Evolutionary conservation across 257 asterid genomes (phyloP).

Genomic region (Misopates orontium): DNA sequence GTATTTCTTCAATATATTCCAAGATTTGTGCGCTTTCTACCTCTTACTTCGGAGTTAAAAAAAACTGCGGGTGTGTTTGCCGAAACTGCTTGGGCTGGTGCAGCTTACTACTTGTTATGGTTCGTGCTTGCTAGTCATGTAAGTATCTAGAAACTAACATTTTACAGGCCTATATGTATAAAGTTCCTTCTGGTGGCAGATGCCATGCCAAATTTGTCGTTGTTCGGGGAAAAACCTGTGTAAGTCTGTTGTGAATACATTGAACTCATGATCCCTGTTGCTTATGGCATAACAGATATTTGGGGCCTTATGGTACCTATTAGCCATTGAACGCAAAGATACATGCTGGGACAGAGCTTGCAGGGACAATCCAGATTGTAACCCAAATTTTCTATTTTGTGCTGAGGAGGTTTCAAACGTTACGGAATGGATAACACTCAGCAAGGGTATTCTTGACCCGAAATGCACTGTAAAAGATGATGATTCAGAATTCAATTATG

Average conservation of each 20-base stretch:
- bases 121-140: slow-evolving; percentile 95
- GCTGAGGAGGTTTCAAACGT: slow-evolving; percentile 48
- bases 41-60: slow-evolving; percentile 84
- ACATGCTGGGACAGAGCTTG: slow-evolving; percentile 89
- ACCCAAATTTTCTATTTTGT: slow-evolving; percentile 54
- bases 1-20: slow-evolving; percentile 82
- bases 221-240: no score
- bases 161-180: background rate
- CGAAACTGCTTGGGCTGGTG: slow-evolving; percentile 99
- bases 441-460: slow-evolving; percentile 50
- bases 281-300: slow-evolving; percentile 54
- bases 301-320: slow-evolving; percentile 76
- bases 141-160: no score
- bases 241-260: background rate
- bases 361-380: slow-evolving; percentile 43
- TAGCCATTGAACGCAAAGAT: slow-evolving; percentile 85
- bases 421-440: slow-evolving; percentile 58
- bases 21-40: slow-evolving; percentile 71
- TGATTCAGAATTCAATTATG: slow-evolving; percentile 54
- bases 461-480: slow-evolving; percentile 52
- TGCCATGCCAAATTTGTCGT: background rate
- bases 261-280: slow-evolving; percentile 14
- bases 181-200: background rate
- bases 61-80: slow-evolving; percentile 94
- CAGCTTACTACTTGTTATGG: slow-evolving; percentile 90